Conservation (phyloP, 257 asterid genomes). For the Avicennia marina region DNA sequence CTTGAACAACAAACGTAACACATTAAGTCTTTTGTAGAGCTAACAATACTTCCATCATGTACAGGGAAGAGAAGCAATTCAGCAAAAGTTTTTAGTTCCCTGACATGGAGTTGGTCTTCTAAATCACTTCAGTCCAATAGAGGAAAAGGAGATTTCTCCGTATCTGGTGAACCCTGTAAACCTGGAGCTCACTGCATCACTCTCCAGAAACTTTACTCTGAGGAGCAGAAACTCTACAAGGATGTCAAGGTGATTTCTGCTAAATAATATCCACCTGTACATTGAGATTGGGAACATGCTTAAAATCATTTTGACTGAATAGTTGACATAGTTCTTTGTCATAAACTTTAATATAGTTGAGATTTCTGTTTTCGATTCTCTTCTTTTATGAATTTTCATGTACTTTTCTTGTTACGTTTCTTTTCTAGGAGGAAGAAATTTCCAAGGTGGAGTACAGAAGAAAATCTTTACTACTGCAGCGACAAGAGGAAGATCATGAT, state of each 20-base stretch:
- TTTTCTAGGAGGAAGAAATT: constrained; percentile 54
- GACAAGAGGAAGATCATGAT: constrained; percentile 68
- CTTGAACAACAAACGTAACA: no score
- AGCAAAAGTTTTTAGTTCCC: constrained; percentile 62
- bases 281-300: background rate
- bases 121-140: constrained; percentile 48
- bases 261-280: background rate
- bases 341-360: background rate
- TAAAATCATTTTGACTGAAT: background rate
- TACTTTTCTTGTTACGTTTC: background rate
- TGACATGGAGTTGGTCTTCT: constrained; percentile 74
- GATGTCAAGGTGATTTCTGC: constrained; percentile 57
- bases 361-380: background rate
- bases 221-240: constrained; percentile 74
- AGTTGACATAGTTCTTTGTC: background rate
- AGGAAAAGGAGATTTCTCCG: constrained; percentile 31
- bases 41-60: constrained; percentile 9
- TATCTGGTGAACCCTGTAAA: constrained; percentile 61
- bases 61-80: constrained; percentile 71
- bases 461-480: constrained; percentile 48
- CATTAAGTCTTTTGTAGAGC: background rate
- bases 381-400: background rate
- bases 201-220: constrained; percentile 59
- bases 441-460: constrained; percentile 61
- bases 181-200: constrained; percentile 79